Evolutionary conservation across 129 eudicot species (phyloP), one percentile per base, ranked within the genome.

Genomic region (Gnaphalium uliginosum): DNA sequence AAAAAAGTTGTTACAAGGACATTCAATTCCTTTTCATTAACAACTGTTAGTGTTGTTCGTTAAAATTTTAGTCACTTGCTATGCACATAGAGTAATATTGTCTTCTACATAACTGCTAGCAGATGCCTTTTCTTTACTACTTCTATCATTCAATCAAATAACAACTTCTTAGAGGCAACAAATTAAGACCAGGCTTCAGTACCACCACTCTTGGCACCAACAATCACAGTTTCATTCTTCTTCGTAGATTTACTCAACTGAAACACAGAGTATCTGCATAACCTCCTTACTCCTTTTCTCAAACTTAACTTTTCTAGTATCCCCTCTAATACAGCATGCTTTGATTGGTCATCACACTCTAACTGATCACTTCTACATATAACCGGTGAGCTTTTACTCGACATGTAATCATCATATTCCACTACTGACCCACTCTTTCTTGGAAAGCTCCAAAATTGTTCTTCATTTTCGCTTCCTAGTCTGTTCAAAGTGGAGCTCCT

Each of bases 211-310:
- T 25, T 68, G 25, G 67, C 27, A 23, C 67, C 74, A 18, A 67
- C 59, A 15, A 67, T 50, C 67, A 76, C 14, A 19, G 29, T 35
- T 56, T 58, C 78, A 64, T 35, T 79, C 69, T 79, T 66, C 27
- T 79, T 79, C 7, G 74, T 22, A n/a, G 83, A 25, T 81, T 80
- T 87, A 60, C 81, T 89, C 80, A 85, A 68, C 69, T 87, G 96
- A 78, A 89, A 92, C 61, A 89, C 83, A 26, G 96, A 90, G 54
- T 89, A 84, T 79, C 77, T 73, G 70, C 87, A 72, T 54, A 92
- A 82, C 79, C 80, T 91, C 35, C 60, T 81, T 68, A 86, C 85
- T 32, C 91, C 87, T 74, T 84, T 88, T 74, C 84, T 81, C 54
- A 90, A 67, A 69, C 76, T 83, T 59, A 84, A 76, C 70, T 79